Evolutionary conservation across 768 basidiomycete species (phyloP).

Genomic region (Boletus rubescentipes): DNA sequence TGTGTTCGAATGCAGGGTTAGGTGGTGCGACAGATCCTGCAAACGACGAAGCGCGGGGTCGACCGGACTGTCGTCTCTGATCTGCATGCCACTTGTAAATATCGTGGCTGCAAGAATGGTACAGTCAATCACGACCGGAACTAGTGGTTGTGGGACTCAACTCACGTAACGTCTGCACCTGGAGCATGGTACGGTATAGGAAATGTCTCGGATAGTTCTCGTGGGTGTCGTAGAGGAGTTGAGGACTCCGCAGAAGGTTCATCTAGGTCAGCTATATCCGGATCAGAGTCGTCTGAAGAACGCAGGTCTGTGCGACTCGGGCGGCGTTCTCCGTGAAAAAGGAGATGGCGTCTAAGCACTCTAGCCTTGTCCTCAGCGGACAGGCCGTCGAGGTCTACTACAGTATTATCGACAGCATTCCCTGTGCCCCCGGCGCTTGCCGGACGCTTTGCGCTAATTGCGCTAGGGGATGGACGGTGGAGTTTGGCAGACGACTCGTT

Average conservation of each 20-base stretch:
- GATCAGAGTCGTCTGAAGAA: slow-evolving; percentile 26
- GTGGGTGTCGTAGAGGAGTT: slow-evolving; percentile 26
- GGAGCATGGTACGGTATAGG: slow-evolving; percentile 86
- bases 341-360: slow-evolving; percentile 77
- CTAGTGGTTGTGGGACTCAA: slow-evolving; percentile 18
- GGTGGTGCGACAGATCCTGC: slow-evolving; percentile 50
- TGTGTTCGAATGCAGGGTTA: slow-evolving; percentile 86
- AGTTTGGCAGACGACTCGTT: slow-evolving; percentile 17
- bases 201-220: slow-evolving; percentile 67
- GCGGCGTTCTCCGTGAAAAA: slow-evolving; percentile 62
- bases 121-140: slow-evolving; percentile 16
- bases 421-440: slow-evolving; percentile 26
- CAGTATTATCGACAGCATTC: slow-evolving; percentile 30
- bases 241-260: slow-evolving; percentile 26
- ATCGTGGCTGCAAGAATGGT: slow-evolving; percentile 57
- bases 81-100: slow-evolving; percentile 96
- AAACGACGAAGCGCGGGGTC: slow-evolving; percentile 71
- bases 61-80: slow-evolving; percentile 55
- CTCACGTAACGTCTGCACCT: slow-evolving; percentile 93
- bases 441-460: slow-evolving; percentile 39
- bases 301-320: slow-evolving; percentile 24
- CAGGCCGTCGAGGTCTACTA: slow-evolving; percentile 54
- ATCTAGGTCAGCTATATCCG: slow-evolving; percentile 16
- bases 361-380: slow-evolving; percentile 83
- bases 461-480: slow-evolving; percentile 33